Conservation (phyloP, 2,329 filamentous ascomycete species). For the Aspergillus eucalypticola region DNA sequence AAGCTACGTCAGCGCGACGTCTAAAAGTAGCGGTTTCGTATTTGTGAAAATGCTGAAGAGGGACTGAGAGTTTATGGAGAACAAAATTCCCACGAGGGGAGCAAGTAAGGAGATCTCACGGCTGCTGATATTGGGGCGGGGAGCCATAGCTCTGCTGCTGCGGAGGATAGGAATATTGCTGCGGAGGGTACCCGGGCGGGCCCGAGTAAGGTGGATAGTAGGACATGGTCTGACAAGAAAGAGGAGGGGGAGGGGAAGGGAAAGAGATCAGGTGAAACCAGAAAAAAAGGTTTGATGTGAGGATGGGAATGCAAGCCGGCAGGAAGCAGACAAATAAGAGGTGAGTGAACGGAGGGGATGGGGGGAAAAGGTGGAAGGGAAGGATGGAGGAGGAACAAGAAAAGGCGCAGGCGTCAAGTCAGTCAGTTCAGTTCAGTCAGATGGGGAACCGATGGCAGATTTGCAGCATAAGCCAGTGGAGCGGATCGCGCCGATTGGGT, state of each 20-base stretch:
- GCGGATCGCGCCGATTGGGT: background rate
- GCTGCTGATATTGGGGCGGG: conserved; percentile 38
- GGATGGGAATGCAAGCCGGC: conserved; percentile 2
- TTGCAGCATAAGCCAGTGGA: background rate
- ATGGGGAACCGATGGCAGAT: conserved; percentile 2
- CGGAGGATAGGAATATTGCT: conserved; percentile 30
- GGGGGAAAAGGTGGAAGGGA: background rate
- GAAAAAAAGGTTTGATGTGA: background rate
- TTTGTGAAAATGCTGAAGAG: background rate
- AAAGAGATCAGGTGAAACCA: conserved; percentile 1
- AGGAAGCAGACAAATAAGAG: conserved; percentile 13
- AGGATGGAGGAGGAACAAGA: conserved; percentile 8
- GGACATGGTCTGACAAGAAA: conserved; percentile 52
- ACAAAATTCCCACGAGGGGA: conserved; percentile 4
- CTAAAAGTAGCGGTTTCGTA: background rate
- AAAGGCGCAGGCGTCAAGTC: conserved; percentile 15
- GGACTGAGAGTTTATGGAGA: background rate
- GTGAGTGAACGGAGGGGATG: background rate
- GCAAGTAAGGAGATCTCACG: conserved; percentile 33
- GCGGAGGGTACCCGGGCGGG: conserved; percentile 58
- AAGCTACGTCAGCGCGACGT: background rate
- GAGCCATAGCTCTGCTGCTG: conserved; percentile 39
- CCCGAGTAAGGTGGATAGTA: conserved; percentile 63
- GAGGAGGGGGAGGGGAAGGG: conserved; percentile 8
- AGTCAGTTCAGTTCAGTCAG: conserved; percentile 12